These are phyloP conservation scores for Inonotus hispidus DNA, from an alignment of 1,284 basidiomycete genomes.

Conservation along the genomic window DNA sequence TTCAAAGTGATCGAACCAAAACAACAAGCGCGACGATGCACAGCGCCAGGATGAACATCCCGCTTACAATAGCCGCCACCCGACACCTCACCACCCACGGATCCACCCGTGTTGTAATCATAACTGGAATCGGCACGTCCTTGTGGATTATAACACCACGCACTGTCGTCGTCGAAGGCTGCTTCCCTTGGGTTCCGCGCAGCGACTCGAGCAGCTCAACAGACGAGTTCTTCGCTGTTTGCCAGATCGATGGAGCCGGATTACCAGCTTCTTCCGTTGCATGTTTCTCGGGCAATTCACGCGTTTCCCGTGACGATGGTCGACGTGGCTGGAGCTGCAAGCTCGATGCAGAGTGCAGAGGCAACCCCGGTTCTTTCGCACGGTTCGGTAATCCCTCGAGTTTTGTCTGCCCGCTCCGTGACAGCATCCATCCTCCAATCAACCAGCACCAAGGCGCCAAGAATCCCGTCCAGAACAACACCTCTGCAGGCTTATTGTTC, in stretches of 20 bases:
- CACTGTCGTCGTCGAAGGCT: conserved; percentile 21
- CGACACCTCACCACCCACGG: conserved; percentile 44
- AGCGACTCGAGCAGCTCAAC: conserved; percentile 13
- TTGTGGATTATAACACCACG: conserved; percentile 19
- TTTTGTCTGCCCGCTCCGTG: conserved; percentile 31
- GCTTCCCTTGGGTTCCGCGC: background rate
- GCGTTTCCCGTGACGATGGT: background rate
- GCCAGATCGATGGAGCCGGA: conserved; percentile 32
- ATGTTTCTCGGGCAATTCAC: conserved; percentile 17
- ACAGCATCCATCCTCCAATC: conserved; percentile 66
- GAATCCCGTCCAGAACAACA: conserved; percentile 68
- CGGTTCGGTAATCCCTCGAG: conserved; percentile 14
- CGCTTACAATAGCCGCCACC: conserved; percentile 39
- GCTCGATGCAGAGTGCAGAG: background rate
- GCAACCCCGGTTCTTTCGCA: conserved; percentile 15
- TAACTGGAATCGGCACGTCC: conserved; percentile 20
- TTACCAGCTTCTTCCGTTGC: conserved; percentile 17
- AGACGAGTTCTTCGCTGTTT: conserved; percentile 14
- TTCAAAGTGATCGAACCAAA: conserved; percentile 19
- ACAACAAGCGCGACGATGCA: conserved; percentile 38
- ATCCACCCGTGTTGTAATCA: conserved; percentile 25
- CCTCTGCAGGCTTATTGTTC: conserved; percentile 36
- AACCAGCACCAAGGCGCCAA: conserved; percentile 62
- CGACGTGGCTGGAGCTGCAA: background rate
- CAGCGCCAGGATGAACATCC: conserved; percentile 32